Base-by-base conservation (phyloP, 1,284 basidiomycete species). In the Heterobasidion occidentale region DNA sequence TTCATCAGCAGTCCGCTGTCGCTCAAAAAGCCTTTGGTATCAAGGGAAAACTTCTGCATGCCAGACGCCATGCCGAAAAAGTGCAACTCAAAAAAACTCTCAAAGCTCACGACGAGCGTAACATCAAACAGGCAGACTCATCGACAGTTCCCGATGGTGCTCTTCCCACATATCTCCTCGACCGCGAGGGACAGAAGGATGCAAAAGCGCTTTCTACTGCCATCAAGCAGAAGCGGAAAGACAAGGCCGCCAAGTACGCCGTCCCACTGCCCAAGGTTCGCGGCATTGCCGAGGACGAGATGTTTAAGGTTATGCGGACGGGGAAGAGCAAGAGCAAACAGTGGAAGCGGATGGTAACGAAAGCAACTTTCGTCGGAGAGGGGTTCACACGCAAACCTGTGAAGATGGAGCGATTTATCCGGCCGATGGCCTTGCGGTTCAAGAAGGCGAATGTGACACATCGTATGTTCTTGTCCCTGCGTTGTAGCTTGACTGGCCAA, bases 341-440 rank as follows among this genome's bases (percentile, higher is more conserved):
- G 33, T 99, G 97, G 97, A 99, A 99, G 77, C 84, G 97, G 63
- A 98, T 99, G 96, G 93, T 99, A 62, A 98, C 95, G 62, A 99
- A 99, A 75, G 95, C 96, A 49, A 98, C 96, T 2, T 99, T 99
- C 69, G 96, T 99, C 47, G 96, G 96, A 9, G 95, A 98, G 72
- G 90, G 93, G 44, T 99, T 99, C 71, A 99, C 97, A 14, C 81
- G 97, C 61, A 99, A 99, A 72, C 97, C 97, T 0, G 95, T 98
- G 58, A 99, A 99, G 78, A 91, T 99, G 84, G 97, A 99, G 77
- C 82, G 97, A 51, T 99, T 99, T 72, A 88, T 99, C 58, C 81
- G 97, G 59, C 97, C 97, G 9, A 98, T 97, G 90, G 97, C 94
- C 44, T 74, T 99, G 65, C 88, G 97, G 56, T 95, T 94, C 77